phyloP scores from a whole-genome alignment of 495 filamentous ascomycete species.

The Acidiella bohemica region DNA sequence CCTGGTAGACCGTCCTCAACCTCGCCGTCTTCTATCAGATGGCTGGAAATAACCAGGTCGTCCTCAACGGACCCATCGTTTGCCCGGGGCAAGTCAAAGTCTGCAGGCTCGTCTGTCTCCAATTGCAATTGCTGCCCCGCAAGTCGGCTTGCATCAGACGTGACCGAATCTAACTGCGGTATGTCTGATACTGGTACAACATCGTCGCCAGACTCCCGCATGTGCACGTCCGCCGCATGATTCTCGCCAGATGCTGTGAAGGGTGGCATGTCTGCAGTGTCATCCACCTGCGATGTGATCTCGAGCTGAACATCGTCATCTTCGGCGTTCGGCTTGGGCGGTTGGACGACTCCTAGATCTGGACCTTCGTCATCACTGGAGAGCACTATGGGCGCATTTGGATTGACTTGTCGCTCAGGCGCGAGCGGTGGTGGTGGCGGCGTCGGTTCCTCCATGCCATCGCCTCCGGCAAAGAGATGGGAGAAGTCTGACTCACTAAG shows the following conservation, averaged over 20 bases:
- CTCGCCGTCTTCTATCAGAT: constrained; percentile 9
- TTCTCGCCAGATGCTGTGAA: constrained; percentile 3
- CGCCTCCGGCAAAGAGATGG: background rate
- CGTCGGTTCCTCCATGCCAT: background rate
- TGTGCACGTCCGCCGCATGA: constrained; percentile 8
- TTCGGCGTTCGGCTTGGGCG: background rate
- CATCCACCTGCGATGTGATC: background rate
- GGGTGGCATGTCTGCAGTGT: background rate
- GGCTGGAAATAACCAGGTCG: constrained; percentile 1
- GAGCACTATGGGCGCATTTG: background rate
- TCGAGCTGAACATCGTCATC: background rate
- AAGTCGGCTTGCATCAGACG: too few species aligned
- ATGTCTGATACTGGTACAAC: background rate
- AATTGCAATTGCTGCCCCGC: background rate
- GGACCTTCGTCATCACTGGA: background rate
- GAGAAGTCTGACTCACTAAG: background rate
- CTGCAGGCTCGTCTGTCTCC: background rate
- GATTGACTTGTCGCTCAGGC: background rate
- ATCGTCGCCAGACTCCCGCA: constrained; percentile 7
- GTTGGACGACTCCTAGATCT: constrained; percentile 2
- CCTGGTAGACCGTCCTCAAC: constrained; percentile 3
- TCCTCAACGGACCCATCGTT: background rate
- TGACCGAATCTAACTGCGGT: too few species aligned
- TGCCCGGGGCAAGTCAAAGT: background rate
- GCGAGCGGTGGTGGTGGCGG: background rate